Conservation (phyloP, 768 basidiomycete species). For the Phanerochaete sordida region DNA sequence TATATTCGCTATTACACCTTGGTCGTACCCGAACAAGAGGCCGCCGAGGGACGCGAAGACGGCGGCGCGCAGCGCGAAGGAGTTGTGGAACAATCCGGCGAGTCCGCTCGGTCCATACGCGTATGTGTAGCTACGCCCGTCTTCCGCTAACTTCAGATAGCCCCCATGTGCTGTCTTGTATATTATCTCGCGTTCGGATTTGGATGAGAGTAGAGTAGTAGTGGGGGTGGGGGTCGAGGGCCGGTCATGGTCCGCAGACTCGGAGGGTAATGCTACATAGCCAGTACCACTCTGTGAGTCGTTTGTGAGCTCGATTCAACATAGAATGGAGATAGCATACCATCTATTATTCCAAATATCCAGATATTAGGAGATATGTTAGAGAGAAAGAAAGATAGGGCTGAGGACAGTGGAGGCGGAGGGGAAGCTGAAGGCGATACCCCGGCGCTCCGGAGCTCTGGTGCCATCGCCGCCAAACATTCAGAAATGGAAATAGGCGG, state of each 20-base stretch:
- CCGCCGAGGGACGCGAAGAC: conserved; percentile 77
- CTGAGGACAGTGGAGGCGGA: no score
- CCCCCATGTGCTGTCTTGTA: conserved; percentile 8
- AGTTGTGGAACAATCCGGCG: conserved; percentile 59
- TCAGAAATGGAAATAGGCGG: no score
- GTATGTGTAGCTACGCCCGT: conserved; percentile 48
- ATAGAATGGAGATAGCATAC: background rate
- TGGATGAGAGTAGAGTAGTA: background rate
- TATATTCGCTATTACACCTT: conserved; percentile 84
- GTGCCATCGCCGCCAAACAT: no score
- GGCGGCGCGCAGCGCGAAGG: conserved; percentile 63
- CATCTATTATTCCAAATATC: background rate
- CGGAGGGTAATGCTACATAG: conserved; percentile 11
- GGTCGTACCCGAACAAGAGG: conserved; percentile 78
- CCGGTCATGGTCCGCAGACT: background rate
- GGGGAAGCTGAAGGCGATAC: no score
- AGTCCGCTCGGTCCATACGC: conserved; percentile 72
- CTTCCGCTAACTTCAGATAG: conserved; percentile 16
- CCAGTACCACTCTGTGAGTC: background rate
- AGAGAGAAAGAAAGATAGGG: no score
- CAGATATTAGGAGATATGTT: background rate
- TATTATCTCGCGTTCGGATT: background rate
- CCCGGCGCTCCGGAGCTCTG: no score
- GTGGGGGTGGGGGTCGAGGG: background rate
- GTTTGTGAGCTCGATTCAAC: background rate